Conservation (phyloP, 352 stramenopile genomes). For the Globisporangium middletonii region DNA sequence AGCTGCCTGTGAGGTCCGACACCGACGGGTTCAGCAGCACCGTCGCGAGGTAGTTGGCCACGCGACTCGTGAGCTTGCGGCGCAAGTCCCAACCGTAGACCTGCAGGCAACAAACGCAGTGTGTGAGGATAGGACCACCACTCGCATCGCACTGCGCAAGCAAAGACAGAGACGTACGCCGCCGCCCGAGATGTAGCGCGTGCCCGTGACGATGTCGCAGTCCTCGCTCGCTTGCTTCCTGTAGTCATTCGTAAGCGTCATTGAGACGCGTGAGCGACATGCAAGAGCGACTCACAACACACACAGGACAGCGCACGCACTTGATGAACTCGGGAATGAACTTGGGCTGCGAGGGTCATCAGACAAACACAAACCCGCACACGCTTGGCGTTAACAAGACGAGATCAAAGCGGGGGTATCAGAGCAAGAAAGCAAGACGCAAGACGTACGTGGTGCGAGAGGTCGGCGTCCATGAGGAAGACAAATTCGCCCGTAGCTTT, state of each 20-base stretch:
- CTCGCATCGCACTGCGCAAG: neutral
- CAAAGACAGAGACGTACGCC: conserved; percentile 73
- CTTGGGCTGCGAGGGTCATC: conserved; percentile 78
- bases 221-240: conserved; percentile 70
- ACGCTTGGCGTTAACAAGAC: neutral
- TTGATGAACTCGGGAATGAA: conserved; percentile 94
- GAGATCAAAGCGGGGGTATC: neutral
- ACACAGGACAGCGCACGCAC: conserved; percentile 16
- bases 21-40: conserved; percentile 94
- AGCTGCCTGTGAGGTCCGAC: conserved; percentile 96
- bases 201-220: conserved; percentile 96
- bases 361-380: neutral
- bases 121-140: neutral
- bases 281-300: no score
- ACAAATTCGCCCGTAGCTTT: conserved; percentile 90
- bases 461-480: conserved; percentile 98
- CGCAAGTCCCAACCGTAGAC: conserved; percentile 96
- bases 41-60: conserved; percentile 97
- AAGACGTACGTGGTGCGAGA: conserved; percentile 92
- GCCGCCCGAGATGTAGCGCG: conserved; percentile 90
- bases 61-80: conserved; percentile 94
- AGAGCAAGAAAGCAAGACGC: neutral
- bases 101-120: conserved; percentile 16
- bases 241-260: conserved; percentile 5
- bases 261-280: conserved; percentile 1